These are phyloP conservation scores for Halophytophthora polymorphica DNA, from an alignment of 352 stramenopile species.

Conservation along the genomic window DNA sequence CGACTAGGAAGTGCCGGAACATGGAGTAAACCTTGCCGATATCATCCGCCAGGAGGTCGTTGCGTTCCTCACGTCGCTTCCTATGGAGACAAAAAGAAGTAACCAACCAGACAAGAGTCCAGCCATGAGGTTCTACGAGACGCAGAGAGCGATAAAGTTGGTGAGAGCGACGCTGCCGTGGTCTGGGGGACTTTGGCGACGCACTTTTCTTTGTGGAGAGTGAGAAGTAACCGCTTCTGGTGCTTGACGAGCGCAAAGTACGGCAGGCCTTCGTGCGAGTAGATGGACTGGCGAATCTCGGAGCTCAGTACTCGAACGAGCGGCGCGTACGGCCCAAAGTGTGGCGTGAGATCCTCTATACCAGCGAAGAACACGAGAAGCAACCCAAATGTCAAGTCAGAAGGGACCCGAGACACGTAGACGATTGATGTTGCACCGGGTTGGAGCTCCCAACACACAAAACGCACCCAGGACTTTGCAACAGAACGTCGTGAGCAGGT, in stretches of 20 bases:
- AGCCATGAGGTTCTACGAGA: not conserved
- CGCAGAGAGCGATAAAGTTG: slow-evolving; percentile 1
- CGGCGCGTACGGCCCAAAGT: slow-evolving; percentile 52
- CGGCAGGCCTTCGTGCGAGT: slow-evolving; percentile 29
- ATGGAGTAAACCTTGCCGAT: slow-evolving; percentile 56
- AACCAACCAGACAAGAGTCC: not conserved
- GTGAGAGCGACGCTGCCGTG: not conserved
- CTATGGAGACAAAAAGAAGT: slow-evolving; percentile 6
- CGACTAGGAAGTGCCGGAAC: slow-evolving; percentile 46
- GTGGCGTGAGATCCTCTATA: slow-evolving; percentile 49
- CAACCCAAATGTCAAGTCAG: not conserved
- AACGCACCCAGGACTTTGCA: slow-evolving; percentile 45
- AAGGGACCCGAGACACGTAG: not conserved
- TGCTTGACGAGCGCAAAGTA: slow-evolving; percentile 72
- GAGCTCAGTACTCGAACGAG: slow-evolving; percentile 41
- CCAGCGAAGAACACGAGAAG: slow-evolving; percentile 7
- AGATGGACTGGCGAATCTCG: slow-evolving; percentile 46
- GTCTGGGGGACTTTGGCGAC: not conserved
- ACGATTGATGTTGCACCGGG: too few relatives aligned
- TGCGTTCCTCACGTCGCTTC: slow-evolving; percentile 41
- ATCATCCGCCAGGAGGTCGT: slow-evolving; percentile 52
- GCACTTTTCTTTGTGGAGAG: slow-evolving; percentile 47
- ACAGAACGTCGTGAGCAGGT: slow-evolving; percentile 57
- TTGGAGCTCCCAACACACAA: too few relatives aligned
- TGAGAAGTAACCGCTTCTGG: slow-evolving; percentile 51